Evolutionary conservation across 1,284 basidiomycete genomes (phyloP).

Genomic region (Laetiporus sulphureus): DNA sequence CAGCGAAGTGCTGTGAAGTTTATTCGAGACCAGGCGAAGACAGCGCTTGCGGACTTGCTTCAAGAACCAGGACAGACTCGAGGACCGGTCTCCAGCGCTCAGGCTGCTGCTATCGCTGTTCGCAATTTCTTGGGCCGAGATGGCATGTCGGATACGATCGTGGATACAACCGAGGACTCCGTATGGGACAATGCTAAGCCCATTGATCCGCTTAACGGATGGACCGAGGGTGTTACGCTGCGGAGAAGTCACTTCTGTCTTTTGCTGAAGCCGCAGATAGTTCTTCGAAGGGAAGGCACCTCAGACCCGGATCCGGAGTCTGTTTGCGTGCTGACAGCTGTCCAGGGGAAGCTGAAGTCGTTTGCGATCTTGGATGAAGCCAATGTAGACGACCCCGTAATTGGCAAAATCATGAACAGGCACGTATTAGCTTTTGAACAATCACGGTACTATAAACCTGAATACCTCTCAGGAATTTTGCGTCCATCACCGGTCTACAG

Average conservation of each 20-base stretch:
- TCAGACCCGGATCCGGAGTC: constrained; percentile 47
- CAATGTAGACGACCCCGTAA: constrained; percentile 80
- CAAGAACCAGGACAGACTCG: constrained; percentile 30
- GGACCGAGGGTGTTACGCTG: constrained; percentile 62
- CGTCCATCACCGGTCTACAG: constrained; percentile 62
- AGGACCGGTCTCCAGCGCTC: constrained; percentile 36
- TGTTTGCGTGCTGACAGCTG: constrained; percentile 75
- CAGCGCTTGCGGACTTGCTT: constrained; percentile 29
- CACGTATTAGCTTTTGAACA: constrained; percentile 23
- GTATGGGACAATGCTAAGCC: constrained; percentile 11
- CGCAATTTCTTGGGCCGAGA: constrained; percentile 56
- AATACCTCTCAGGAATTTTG: constrained; percentile 20
- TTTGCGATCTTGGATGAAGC: constrained; percentile 80
- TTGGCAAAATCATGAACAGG: constrained; percentile 84
- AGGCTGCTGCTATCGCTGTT: constrained; percentile 55
- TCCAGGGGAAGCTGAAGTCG: constrained; percentile 77
- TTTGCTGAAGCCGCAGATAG: constrained; percentile 88
- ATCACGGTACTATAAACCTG: neutral
- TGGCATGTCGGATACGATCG: constrained; percentile 32
- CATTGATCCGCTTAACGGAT: constrained; percentile 61
- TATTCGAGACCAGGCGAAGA: constrained; percentile 73
- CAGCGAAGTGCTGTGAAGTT: constrained; percentile 69
- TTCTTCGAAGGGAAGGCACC: constrained; percentile 64
- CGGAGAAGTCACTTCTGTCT: constrained; percentile 75
- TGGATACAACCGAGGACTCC: constrained; percentile 30